Base-by-base conservation (phyloP, 2,329 filamentous ascomycete genomes). In the Endoconidiophora laricicola region DNA sequence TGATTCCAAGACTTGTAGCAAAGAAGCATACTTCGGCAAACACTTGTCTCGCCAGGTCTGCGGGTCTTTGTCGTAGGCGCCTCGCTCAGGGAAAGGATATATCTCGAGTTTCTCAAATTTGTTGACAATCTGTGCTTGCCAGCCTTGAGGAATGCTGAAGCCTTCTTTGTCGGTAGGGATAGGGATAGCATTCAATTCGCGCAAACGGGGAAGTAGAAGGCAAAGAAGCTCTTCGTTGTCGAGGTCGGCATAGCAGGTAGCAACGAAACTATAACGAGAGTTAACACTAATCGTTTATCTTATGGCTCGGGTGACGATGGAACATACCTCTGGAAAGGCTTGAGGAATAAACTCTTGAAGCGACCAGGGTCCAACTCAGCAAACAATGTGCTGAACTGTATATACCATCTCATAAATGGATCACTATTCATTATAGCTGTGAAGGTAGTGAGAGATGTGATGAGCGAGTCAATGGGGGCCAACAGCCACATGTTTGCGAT, bases 331-430 rank as follows among this genome's bases (percentile, higher is more conserved):
- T 93, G 85, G 57, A 96, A 87, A 52, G 84, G 79, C 37, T 78
- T 81, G 6, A 88, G 70, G 29, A 94, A 73, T n/a, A 95, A 69
- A 55, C 78, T 80, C 49, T 79, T 75, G 60, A 96, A 98, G 38
- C 84, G 75, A 48, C 81, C 75, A 1, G 73, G 61, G 43, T 87
- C 80, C 36, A 93, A 69, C 49, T 86, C 75, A 0, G 85, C 81
- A 57, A 91, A 80, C 48, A 85, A 80, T 12, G 81, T 81, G 63
- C 86, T 95, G 63, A 96, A 94, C 0, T 79, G 74, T 41, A 96
- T 73, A 61, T 94, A 96, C 68, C 80, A 81, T 47, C 65, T 65
- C 58, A 81, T 76, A 58, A 88, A 72, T 1, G 73, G 72, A 42
- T 82, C 77, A 47, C 74, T 73, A 3, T 76, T 78, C 44, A 94